phyloP scores from a whole-genome alignment of 2,329 filamentous ascomycete genomes.

The Rosellinia necatrix region DNA sequence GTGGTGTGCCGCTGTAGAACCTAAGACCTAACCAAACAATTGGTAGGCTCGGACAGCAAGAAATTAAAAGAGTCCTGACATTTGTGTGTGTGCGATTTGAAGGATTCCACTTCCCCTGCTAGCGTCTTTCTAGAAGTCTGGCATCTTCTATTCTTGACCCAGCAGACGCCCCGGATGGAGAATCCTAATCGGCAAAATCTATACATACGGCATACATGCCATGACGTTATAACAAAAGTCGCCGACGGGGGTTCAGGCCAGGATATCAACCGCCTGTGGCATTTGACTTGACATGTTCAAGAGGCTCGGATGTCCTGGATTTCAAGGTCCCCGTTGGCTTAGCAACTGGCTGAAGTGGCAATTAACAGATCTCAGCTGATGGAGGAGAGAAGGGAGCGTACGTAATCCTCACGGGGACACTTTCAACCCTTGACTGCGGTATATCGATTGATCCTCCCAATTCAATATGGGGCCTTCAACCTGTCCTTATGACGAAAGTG shows the following conservation, averaged over 20 bases:
- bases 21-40: no score
- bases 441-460: neutral
- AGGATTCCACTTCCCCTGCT: conserved; percentile 17
- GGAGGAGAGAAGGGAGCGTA: neutral
- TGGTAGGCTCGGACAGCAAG: neutral
- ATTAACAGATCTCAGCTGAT: neutral
- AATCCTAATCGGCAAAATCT: neutral
- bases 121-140: conserved; percentile 26
- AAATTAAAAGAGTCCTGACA: neutral
- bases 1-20: neutral
- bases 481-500: conserved; percentile 19
- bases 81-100: conserved; percentile 1
- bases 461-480: conserved; percentile 10
- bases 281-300: no score
- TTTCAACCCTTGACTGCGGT: neutral
- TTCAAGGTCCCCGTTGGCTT: neutral
- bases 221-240: neutral
- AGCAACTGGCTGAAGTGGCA: no score
- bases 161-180: no score
- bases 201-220: neutral
- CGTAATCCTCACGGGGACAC: neutral
- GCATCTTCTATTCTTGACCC: conserved; percentile 7
- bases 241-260: no score
- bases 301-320: no score
- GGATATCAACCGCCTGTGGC: no score